These are phyloP conservation scores for Rhodotorula diobovata DNA, from an alignment of 768 basidiomycete genomes.

Conservation along the genomic window DNA sequence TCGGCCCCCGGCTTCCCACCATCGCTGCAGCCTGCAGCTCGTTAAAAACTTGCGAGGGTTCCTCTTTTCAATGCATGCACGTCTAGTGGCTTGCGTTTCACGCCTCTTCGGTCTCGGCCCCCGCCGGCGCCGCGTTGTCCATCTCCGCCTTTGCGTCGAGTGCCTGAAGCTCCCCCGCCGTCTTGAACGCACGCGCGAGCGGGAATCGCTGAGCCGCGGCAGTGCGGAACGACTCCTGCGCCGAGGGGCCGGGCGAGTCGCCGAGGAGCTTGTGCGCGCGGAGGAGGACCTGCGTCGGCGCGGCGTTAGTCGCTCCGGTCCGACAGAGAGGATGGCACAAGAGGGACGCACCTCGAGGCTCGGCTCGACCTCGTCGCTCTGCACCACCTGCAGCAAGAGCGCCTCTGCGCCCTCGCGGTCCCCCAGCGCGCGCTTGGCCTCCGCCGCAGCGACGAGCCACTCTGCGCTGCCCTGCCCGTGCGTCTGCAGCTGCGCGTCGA, in stretches of 20 bases:
- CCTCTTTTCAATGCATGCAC: too few species aligned
- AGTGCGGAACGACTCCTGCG: constrained; percentile 61
- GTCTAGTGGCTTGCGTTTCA: too few species aligned
- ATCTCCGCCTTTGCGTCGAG: not conserved
- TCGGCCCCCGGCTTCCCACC: too few species aligned
- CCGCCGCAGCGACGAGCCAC: constrained; percentile 63
- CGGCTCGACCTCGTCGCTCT: constrained; percentile 50
- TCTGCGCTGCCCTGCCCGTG: constrained; percentile 51
- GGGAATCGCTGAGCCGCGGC: constrained; percentile 57
- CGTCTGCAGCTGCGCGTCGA: constrained; percentile 68
- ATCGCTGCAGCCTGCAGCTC: too few species aligned
- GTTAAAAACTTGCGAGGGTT: too few species aligned
- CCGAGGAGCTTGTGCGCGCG: constrained; percentile 4
- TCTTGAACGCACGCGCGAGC: constrained; percentile 65
- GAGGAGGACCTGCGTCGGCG: constrained; percentile 53
- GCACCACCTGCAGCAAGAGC: constrained; percentile 55
- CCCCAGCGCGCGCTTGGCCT: constrained; percentile 54
- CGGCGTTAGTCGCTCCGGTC: too few species aligned
- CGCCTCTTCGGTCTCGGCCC: not conserved
- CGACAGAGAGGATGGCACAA: too few species aligned
- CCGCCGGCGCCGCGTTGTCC: not conserved
- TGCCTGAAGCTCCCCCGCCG: constrained; percentile 53
- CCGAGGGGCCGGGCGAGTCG: constrained; percentile 39
- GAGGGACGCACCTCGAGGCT: constrained; percentile 38
- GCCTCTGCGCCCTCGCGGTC: constrained; percentile 55